Evolutionary conservation across 2,329 filamentous ascomycete genomes (phyloP).

Genomic region (Ustulina deusta): DNA sequence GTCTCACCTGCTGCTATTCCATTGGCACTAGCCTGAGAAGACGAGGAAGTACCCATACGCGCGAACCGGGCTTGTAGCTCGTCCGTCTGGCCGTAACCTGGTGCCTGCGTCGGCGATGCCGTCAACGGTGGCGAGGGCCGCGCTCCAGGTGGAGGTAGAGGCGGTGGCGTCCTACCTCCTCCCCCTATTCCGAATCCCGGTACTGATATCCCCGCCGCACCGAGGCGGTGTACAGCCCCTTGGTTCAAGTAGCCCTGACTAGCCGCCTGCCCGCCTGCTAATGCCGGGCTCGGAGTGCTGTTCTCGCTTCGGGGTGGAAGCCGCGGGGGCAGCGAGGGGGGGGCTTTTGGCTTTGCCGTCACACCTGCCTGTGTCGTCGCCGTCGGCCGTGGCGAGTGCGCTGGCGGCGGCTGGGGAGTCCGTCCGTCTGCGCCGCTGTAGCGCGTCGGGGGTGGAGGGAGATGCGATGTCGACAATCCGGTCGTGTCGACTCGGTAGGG

Average conservation of each 20-base stretch:
- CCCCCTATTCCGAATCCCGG: slow-evolving; percentile 78
- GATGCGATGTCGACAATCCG: slow-evolving; percentile 73
- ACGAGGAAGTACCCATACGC: slow-evolving; percentile 56
- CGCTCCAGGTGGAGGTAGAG: slow-evolving; percentile 46
- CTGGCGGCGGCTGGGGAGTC: slow-evolving; percentile 23
- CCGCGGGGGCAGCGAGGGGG: slow-evolving; percentile 73
- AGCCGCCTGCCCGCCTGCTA: slow-evolving; percentile 33
- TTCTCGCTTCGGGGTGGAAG: slow-evolving; percentile 72
- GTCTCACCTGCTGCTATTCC: slow-evolving; percentile 56
- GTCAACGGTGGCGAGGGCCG: slow-evolving; percentile 43
- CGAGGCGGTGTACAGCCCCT: slow-evolving; percentile 73
- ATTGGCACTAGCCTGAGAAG: neutral
- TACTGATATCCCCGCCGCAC: slow-evolving; percentile 80
- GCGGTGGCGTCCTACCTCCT: slow-evolving; percentile 50
- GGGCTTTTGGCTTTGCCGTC: slow-evolving; percentile 45
- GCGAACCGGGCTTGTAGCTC: slow-evolving; percentile 78
- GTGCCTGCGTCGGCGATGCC: slow-evolving; percentile 31
- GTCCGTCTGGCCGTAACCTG: slow-evolving; percentile 61
- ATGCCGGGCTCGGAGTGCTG: slow-evolving; percentile 59
- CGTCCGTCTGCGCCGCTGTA: slow-evolving; percentile 54
- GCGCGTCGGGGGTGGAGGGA: slow-evolving; percentile 77
- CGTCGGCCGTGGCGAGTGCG: slow-evolving; percentile 2
- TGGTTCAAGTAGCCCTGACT: slow-evolving; percentile 58
- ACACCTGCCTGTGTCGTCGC: neutral
- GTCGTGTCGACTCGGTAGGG: slow-evolving; percentile 77